Evolutionary conservation across 2,329 filamentous ascomycete species (phyloP).

Genomic region (Corynespora cassiicola): DNA sequence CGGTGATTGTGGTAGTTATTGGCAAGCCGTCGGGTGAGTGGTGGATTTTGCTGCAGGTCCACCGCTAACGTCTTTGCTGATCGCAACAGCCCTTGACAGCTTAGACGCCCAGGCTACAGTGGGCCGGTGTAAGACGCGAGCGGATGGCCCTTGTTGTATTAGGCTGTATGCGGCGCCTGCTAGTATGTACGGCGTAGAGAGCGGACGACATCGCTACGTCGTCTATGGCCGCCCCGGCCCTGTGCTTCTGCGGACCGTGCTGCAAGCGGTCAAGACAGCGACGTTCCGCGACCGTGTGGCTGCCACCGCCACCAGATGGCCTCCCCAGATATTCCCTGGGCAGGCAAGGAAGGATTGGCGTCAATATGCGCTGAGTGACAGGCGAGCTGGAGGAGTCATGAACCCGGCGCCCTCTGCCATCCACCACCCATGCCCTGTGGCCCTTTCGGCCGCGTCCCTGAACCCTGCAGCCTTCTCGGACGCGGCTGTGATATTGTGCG

Average conservation of each 20-base stretch:
- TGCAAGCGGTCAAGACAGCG: constrained; percentile 28
- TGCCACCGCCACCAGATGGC: constrained; percentile 19
- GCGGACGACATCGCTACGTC: constrained; percentile 23
- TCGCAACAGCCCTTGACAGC: constrained; percentile 22
- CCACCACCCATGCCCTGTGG: no score
- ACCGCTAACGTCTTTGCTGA: constrained; percentile 26
- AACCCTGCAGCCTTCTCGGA: constrained; percentile 32
- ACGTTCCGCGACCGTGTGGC: constrained; percentile 20
- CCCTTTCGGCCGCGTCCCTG: constrained; percentile 25
- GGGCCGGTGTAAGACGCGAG: constrained; percentile 16
- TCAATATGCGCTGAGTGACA: constrained; percentile 29
- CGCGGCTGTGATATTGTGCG: constrained; percentile 35
- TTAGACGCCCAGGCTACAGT: constrained; percentile 22
- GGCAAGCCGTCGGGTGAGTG: constrained; percentile 25
- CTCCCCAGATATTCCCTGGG: constrained; percentile 11
- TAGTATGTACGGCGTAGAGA: constrained; percentile 20
- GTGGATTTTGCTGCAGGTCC: constrained; percentile 40
- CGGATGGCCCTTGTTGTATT: constrained; percentile 25
- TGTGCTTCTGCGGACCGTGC: constrained; percentile 35
- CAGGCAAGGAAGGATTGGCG: constrained; percentile 31
- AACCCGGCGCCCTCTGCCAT: constrained; percentile 24
- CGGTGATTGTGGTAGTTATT: constrained; percentile 24
- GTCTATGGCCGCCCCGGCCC: constrained; percentile 22
- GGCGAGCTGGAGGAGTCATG: constrained; percentile 24
- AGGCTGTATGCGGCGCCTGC: constrained; percentile 34